phyloP scores from a whole-genome alignment of 352 stramenopile genomes.

The Lagenidium sp. region DNA sequence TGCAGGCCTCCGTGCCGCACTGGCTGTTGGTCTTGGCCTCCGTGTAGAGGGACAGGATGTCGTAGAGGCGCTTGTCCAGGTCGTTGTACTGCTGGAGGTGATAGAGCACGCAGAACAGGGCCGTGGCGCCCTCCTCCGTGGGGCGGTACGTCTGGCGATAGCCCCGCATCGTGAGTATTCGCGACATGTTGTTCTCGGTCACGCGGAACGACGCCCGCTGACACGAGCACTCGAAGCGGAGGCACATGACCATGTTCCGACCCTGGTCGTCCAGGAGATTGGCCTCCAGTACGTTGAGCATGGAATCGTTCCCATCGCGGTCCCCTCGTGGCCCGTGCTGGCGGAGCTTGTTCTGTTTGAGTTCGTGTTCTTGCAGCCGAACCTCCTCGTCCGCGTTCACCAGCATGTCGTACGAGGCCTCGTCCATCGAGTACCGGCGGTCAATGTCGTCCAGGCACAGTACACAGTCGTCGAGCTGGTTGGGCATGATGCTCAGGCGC shows the following conservation, averaged over 20 bases:
- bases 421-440: neutral
- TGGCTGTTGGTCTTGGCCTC: slow-evolving; percentile 7
- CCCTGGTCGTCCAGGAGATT: slow-evolving; percentile 65
- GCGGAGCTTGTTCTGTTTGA: slow-evolving; percentile 16
- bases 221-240: slow-evolving; percentile 58
- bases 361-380: slow-evolving; percentile 6
- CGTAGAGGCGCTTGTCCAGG: slow-evolving; percentile 55
- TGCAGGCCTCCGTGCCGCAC: neutral
- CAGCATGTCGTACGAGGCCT: neutral
- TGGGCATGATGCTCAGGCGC: slow-evolving; percentile 22
- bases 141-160: slow-evolving; percentile 39
- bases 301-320: slow-evolving; percentile 6
- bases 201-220: slow-evolving; percentile 51
- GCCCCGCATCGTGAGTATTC: slow-evolving; percentile 44
- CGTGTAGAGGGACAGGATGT: slow-evolving; percentile 29
- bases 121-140: slow-evolving; percentile 22
- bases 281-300: slow-evolving; percentile 46
- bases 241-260: slow-evolving; percentile 61
- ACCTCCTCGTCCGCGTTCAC: neutral
- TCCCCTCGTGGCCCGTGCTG: slow-evolving; percentile 7
- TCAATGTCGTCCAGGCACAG: slow-evolving; percentile 39
- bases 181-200: slow-evolving; percentile 45
- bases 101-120: slow-evolving; percentile 55
- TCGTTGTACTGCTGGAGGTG: slow-evolving; percentile 66
- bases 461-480: slow-evolving; percentile 38